phyloP scores from a whole-genome alignment of 2,329 filamentous ascomycete genomes.

The Microsporum canis region DNA sequence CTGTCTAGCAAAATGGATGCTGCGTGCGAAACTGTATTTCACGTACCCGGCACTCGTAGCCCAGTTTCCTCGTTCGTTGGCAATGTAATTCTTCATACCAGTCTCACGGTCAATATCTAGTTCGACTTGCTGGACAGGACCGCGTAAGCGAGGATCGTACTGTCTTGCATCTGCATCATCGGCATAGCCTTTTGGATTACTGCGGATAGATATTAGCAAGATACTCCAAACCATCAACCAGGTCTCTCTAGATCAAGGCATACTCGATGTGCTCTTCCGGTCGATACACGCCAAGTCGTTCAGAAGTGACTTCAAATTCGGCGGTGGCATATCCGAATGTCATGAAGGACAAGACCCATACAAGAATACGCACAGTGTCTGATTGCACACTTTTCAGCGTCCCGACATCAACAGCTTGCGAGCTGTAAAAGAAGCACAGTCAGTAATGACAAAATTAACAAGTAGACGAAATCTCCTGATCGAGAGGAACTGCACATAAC shows the following conservation, averaged over 20 bases:
- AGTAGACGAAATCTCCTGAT: background rate
- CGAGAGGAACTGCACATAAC: background rate
- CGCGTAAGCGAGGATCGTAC: constrained; percentile 64
- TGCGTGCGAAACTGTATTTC: constrained; percentile 59
- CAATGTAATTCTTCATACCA: constrained; percentile 99
- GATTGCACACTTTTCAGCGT: constrained; percentile 68
- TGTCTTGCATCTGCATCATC: constrained; percentile 76
- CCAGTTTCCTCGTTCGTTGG: constrained; percentile 78
- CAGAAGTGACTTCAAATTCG: constrained; percentile 73
- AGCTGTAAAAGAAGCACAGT: constrained; percentile 29
- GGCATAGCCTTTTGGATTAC: constrained; percentile 72
- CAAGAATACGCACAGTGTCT: constrained; percentile 64
- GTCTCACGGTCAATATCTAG: constrained; percentile 62
- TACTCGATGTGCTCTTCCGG: constrained; percentile 52
- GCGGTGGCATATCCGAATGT: constrained; percentile 75
- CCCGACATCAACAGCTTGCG: constrained; percentile 69
- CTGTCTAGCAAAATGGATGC: constrained; percentile 65
- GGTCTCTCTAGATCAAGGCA: constrained; percentile 9
- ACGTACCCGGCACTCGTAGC: constrained; percentile 83
- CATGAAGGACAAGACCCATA: constrained; percentile 73
- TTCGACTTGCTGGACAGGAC: constrained; percentile 60
- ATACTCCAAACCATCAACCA: constrained; percentile 23
- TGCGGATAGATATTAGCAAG: constrained; percentile 40
- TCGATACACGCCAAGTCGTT: constrained; percentile 67
- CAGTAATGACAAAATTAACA: background rate